phyloP scores from a whole-genome alignment of 2,329 filamentous ascomycete species.

The Tricladium varicosporioides region DNA sequence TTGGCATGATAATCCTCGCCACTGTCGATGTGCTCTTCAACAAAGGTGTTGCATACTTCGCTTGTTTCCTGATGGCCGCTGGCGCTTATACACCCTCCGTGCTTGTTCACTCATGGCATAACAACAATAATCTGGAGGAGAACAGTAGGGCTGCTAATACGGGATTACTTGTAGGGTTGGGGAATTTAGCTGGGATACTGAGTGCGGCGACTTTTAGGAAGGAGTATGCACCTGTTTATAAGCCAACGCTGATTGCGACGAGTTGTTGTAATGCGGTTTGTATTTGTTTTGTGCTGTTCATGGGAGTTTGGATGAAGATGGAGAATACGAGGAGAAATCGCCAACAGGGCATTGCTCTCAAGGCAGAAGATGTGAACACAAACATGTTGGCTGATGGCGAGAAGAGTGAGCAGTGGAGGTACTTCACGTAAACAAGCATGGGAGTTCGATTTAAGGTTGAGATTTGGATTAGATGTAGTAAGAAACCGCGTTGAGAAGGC shows the following conservation, averaged over 20 bases:
- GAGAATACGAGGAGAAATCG: slow-evolving; percentile 42
- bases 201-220: slow-evolving; percentile 44
- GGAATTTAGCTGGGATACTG: slow-evolving; percentile 48
- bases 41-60: slow-evolving; percentile 47
- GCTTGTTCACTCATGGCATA: no score
- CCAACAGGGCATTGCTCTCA: slow-evolving; percentile 36
- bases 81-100: slow-evolving; percentile 41
- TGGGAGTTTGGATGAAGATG: slow-evolving; percentile 45
- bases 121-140: slow-evolving; percentile 46
- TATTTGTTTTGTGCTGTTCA: slow-evolving; percentile 38
- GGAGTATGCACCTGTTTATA: slow-evolving; percentile 47
- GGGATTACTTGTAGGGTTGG: slow-evolving; percentile 46
- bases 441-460: no score
- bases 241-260: slow-evolving; percentile 45
- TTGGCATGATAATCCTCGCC: slow-evolving; percentile 44
- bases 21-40: slow-evolving; percentile 41
- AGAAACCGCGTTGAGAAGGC: no score
- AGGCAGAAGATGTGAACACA: slow-evolving; percentile 40
- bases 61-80: slow-evolving; percentile 46
- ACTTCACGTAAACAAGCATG: background rate
- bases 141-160: slow-evolving; percentile 47
- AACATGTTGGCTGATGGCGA: slow-evolving; percentile 39
- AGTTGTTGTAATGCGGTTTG: slow-evolving; percentile 41
- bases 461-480: no score
- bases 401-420: slow-evolving; percentile 35